Evolutionary conservation across 768 basidiomycete genomes (phyloP), one percentile per base, ranked within the genome.

Genomic region (Trametes punicea): DNA sequence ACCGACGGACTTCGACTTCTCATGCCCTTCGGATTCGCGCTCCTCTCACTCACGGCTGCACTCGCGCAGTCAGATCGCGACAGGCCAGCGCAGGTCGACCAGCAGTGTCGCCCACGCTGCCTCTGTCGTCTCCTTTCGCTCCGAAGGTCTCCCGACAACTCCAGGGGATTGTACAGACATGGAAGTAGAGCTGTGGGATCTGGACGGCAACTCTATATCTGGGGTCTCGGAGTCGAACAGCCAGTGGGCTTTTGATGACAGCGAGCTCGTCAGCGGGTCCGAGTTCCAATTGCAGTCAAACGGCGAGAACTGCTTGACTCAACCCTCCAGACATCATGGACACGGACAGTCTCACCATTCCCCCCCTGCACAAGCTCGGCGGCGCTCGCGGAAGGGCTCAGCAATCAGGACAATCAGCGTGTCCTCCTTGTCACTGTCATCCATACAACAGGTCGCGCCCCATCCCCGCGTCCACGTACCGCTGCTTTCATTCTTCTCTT

Each of bases 401-500:
- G 15, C 56, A 11, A 13, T 48, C 7, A 55, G 54, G 30, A 64
- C 61, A 6, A 21, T 27, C 33, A 59, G 45, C 38, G 21, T 33
- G n/a, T 52, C 42, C 6, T 45, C 56, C n/a, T 46, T 51, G 44
- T 29, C 47, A 27, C 39, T 38, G 30, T 42, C 61, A 26, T 33
- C 57, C 16, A 7, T 39, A 31, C 45, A 23, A 26, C 16, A 31
- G 40, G 20, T 49, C 4, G 38, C 41, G 26, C 69, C 69, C 1
- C 69, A 73, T 40, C 68, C 70, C 13, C 69, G 65, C 31, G 66
- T 72, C 29, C 70, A 66, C 30, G 62, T 76, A 15, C 74, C 74
- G 9, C 57, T 77, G 9, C 62, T 77, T 3, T 73, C 74, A 0
- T 70, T 74, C 57, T 67, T 76, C 49, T 46, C 71, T 6, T 68